Evolutionary conservation across 805 yeast genomes (phyloP).

Genomic region (Metschnikowia drakensbergensis): DNA sequence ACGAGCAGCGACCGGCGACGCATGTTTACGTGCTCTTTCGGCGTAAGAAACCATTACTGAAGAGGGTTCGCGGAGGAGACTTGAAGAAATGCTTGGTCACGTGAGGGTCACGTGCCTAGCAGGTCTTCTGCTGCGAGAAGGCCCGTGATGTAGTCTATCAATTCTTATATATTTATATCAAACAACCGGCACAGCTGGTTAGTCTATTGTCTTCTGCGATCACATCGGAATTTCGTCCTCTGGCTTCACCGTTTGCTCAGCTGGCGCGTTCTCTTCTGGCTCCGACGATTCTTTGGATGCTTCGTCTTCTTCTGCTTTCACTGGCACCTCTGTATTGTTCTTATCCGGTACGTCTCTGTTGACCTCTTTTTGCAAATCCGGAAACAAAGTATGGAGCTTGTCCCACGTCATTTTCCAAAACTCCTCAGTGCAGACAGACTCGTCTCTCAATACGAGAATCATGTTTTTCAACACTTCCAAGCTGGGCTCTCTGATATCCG

Average conservation of each 20-base stretch:
- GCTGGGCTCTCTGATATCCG: conserved; percentile 30
- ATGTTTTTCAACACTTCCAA: conserved; percentile 39
- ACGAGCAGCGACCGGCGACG: conserved; percentile 75
- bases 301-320: neutral
- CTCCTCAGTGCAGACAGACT: conserved; percentile 18
- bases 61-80: neutral
- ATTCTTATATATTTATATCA: neutral
- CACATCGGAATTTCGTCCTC: too few relatives aligned
- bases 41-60: conserved; percentile 42
- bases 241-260: too few relatives aligned
- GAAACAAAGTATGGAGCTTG: conserved; percentile 27
- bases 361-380: conserved; percentile 20
- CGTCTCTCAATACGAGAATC: conserved; percentile 36
- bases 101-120: neutral
- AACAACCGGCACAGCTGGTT: too few relatives aligned
- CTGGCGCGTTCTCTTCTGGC: too few relatives aligned
- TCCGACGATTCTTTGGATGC: too few relatives aligned
- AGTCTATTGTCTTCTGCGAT: too few relatives aligned
- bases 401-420: conserved; percentile 35
- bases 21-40: conserved; percentile 65
- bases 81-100: neutral
- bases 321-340: too few relatives aligned
- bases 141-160: neutral
- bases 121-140: too few relatives aligned
- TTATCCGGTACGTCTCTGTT: neutral